phyloP scores from a whole-genome alignment of 2,329 filamentous ascomycete genomes.

The Pseudovirgaria hyperparasitica region DNA sequence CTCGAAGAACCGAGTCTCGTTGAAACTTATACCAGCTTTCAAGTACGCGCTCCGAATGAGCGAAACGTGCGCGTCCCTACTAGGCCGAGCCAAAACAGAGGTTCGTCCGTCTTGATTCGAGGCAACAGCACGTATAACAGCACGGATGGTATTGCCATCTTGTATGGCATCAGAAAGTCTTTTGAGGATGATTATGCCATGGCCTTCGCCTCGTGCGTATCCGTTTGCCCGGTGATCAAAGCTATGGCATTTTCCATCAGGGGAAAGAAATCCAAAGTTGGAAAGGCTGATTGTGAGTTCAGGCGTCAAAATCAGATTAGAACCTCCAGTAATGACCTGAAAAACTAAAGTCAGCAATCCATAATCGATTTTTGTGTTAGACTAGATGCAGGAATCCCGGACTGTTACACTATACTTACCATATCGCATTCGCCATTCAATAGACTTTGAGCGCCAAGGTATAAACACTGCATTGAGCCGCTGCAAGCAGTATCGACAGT shows the following conservation, averaged over 20 bases:
- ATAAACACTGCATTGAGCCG: too few species aligned
- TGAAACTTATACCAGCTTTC: conserved; percentile 13
- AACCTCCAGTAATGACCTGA: conserved; percentile 6
- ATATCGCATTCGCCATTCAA: too few species aligned
- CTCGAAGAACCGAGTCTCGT: conserved; percentile 4
- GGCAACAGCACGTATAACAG: conserved; percentile 16
- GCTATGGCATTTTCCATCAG: conserved; percentile 13
- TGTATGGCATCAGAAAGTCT: conserved; percentile 11
- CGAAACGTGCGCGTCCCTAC: conserved; percentile 22
- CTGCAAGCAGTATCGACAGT: too few species aligned
- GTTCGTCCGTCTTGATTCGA: conserved; percentile 15
- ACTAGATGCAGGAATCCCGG: too few species aligned
- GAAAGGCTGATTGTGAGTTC: conserved; percentile 6
- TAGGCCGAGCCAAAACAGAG: conserved; percentile 16
- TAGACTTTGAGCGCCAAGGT: too few species aligned
- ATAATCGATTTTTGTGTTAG: too few species aligned
- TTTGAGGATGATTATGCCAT: conserved; percentile 17
- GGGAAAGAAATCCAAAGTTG: conserved; percentile 5
- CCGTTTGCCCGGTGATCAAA: conserved; percentile 17
- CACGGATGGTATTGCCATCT: conserved; percentile 19
- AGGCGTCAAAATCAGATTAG: conserved; percentile 7
- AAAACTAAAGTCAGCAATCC: not conserved
- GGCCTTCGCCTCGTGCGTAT: conserved; percentile 18
- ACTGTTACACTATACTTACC: too few species aligned
- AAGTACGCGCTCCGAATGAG: conserved; percentile 22